Conservation (phyloP, 352 stramenopile species). For the Phytophthora crassamura region DNA sequence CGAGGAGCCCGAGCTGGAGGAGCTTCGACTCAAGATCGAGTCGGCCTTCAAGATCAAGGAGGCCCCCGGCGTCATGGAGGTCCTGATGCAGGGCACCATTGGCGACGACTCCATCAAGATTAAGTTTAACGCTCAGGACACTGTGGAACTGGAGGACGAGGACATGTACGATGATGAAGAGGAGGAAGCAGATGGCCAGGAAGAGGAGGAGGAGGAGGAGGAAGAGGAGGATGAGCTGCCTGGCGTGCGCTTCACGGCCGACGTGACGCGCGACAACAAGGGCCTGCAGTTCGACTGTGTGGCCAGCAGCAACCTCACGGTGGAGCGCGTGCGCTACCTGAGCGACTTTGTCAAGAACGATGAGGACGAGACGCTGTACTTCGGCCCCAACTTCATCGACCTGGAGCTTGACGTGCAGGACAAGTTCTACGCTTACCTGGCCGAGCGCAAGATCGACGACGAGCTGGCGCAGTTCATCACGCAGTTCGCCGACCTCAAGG, state of each 20-base stretch:
- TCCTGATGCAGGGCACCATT: conserved; percentile 64
- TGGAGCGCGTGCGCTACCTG: conserved; percentile 80
- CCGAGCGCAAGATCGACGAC: conserved; percentile 82
- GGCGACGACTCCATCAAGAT: conserved; percentile 68
- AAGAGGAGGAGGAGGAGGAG: conserved; percentile 58
- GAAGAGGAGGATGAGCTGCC: conserved; percentile 74
- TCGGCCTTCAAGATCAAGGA: conserved; percentile 74
- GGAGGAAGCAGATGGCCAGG: conserved; percentile 38
- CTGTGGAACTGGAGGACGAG: conserved; percentile 73
- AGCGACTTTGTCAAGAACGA: conserved; percentile 56
- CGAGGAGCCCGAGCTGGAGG: conserved; percentile 72
- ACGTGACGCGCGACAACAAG: conserved; percentile 74
- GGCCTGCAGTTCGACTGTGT: conserved; percentile 86
- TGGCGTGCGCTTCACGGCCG: conserved; percentile 79
- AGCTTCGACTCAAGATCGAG: conserved; percentile 71
- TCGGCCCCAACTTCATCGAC: conserved; percentile 83
- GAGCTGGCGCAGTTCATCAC: conserved; percentile 87
- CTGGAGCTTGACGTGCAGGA: conserved; percentile 88
- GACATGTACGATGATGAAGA: conserved; percentile 63
- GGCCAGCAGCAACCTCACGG: conserved; percentile 80
- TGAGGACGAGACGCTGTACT: conserved; percentile 76
- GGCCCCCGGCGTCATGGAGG: conserved; percentile 64
- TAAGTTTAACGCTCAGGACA: conserved; percentile 84
- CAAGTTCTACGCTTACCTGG: conserved; percentile 81
- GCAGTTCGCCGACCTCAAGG: conserved; percentile 85